Percentiles rank a stretch among this genome's conserved stretches.
Evolutionary conservation across 192 early-diverging fungal genomes (phyloP).

Genomic region (Jimgerdemannia flammicorona): DNA sequence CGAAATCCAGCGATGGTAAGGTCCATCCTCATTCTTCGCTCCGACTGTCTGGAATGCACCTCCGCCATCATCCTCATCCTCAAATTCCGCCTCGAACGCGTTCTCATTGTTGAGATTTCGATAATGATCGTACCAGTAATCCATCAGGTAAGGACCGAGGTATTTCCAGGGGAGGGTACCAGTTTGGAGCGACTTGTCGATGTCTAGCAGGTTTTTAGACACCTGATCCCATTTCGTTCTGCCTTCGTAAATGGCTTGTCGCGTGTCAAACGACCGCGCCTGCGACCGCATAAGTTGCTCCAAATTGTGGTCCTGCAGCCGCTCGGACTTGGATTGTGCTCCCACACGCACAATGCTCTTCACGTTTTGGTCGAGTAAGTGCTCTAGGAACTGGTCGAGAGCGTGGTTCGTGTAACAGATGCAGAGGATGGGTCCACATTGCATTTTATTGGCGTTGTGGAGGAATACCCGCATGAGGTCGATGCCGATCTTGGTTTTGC

Average conservation of each 20-base stretch:
- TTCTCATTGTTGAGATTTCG: neutral
- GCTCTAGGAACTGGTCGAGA: conserved; percentile 34
- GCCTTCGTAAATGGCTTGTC: conserved; percentile 13
- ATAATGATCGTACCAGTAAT: neutral
- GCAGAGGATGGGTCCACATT: conserved; percentile 37
- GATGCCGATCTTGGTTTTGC: conserved; percentile 54
- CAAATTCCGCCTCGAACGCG: neutral
- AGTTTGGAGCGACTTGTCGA: neutral
- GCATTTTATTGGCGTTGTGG: conserved; percentile 18
- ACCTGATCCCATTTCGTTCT: conserved; percentile 22
- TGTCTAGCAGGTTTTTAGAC: conserved; percentile 12
- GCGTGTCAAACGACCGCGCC: conserved; percentile 15
- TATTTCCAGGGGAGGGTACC: neutral
- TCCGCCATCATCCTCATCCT: neutral
- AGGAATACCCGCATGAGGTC: conserved; percentile 41
- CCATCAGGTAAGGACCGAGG: neutral
- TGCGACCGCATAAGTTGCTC: conserved; percentile 31
- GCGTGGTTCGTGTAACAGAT: conserved; percentile 60
- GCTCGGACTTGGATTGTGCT: conserved; percentile 42
- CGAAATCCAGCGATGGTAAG: neutral
- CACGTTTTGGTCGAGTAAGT: conserved; percentile 36
- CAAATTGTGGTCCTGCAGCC: conserved; percentile 26
- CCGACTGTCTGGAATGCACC: neutral
- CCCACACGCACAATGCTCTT: conserved; percentile 42
- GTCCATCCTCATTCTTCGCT: neutral